These are phyloP conservation scores for Kluyveromyces marxianus DNA, from an alignment of 1,139 yeast genomes.

Conservation along the genomic window DNA sequence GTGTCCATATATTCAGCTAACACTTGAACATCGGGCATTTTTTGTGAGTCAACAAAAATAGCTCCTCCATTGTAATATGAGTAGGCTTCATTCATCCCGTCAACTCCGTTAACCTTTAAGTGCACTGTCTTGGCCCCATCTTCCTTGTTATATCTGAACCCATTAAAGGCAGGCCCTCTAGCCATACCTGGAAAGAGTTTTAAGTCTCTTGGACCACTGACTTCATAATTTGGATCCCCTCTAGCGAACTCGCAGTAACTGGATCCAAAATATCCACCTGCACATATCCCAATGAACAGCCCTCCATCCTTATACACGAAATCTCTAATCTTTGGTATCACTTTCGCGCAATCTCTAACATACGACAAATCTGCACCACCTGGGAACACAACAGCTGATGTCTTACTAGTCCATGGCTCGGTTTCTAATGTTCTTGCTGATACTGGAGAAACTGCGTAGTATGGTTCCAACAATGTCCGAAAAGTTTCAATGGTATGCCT, in stretches of 20 bases:
- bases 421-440: slow-evolving; percentile 51
- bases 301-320: slow-evolving; percentile 74
- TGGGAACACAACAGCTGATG: slow-evolving; percentile 77
- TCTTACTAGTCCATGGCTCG: slow-evolving; percentile 86
- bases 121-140: slow-evolving; percentile 60
- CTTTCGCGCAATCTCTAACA: slow-evolving; percentile 42
- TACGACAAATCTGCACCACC: slow-evolving; percentile 96
- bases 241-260: slow-evolving; percentile 73
- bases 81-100: slow-evolving; percentile 15
- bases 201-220: slow-evolving; percentile 76
- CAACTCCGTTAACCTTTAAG: slow-evolving; percentile 36
- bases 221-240: slow-evolving; percentile 64
- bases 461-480: slow-evolving; percentile 69
- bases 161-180: slow-evolving; percentile 73
- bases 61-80: slow-evolving; percentile 78
- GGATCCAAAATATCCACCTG: slow-evolving; percentile 93
- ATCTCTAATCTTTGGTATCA: slow-evolving; percentile 61
- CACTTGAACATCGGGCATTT: slow-evolving; percentile 52
- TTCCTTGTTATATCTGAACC: slow-evolving; percentile 73
- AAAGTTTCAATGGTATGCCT: slow-evolving; percentile 75
- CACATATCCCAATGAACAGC: slow-evolving; percentile 76
- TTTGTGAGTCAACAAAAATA: slow-evolving; percentile 67
- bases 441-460: slow-evolving; percentile 77
- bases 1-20: slow-evolving; percentile 56
- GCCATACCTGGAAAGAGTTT: slow-evolving; percentile 74